Percentiles rank a stretch among this genome's conserved stretches.
phyloP scores from a whole-genome alignment of 169 alveolate genomes.

The Eimeria sp. region DNA sequence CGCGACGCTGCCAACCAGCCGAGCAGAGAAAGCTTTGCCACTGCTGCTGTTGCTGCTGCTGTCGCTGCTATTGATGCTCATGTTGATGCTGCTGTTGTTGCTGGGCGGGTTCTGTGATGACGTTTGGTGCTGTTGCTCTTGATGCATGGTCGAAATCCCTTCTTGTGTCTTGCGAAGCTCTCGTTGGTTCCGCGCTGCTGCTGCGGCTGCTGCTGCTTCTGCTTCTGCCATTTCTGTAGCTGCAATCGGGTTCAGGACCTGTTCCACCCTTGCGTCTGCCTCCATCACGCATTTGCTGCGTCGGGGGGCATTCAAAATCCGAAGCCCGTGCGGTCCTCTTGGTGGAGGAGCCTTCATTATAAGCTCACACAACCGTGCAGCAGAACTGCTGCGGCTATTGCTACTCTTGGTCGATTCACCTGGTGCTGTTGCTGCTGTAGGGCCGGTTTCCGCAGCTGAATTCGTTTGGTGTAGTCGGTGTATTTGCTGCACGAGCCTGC shows the following conservation, averaged over 20 bases:
- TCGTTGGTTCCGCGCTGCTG: neutral
- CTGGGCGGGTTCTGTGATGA: neutral
- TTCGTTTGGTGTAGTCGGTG: neutral
- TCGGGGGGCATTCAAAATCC: conserved; percentile 45
- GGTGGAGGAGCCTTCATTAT: conserved; percentile 25
- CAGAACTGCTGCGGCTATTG: neutral
- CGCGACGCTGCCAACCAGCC: conserved; percentile 46
- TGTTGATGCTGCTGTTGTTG: neutral
- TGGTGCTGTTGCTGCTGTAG: conserved; percentile 37
- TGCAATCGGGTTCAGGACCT: conserved; percentile 53
- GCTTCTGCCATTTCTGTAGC: conserved; percentile 42
- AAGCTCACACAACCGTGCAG: conserved; percentile 14
- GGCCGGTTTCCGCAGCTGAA: neutral
- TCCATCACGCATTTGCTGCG: conserved; percentile 56
- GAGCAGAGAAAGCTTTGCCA: conserved; percentile 33
- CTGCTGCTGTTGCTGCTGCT: conserved; percentile 8
- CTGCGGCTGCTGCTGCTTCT: conserved; percentile 14
- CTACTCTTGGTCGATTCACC: neutral
- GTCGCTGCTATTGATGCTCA: neutral
- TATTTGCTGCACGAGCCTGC: conserved; percentile 48
- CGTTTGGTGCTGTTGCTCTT: neutral
- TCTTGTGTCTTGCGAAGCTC: conserved; percentile 3
- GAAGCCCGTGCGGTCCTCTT: conserved; percentile 47
- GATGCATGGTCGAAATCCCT: neutral
- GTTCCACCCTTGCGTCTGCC: conserved; percentile 61